A percentile compares a stretch with the other conserved stretches of the same genome.
phyloP scores from a whole-genome alignment of 129 eudicot genomes.

The Ambrosia artemisiifolia region DNA sequence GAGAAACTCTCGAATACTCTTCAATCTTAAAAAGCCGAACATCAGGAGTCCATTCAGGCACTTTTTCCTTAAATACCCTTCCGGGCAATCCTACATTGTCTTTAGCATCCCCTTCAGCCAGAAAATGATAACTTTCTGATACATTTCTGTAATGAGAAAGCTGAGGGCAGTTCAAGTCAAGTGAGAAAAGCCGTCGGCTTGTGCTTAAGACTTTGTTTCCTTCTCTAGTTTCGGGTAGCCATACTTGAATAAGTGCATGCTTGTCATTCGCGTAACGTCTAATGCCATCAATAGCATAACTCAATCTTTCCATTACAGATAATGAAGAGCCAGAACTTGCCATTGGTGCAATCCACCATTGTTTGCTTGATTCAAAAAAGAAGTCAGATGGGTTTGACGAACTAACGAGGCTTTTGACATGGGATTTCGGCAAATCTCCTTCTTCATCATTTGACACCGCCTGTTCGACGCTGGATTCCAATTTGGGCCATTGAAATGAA shows the following conservation, averaged over 20 bases:
- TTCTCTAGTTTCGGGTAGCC: constrained; percentile 67
- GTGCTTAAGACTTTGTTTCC: constrained; percentile 61
- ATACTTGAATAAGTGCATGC: constrained; percentile 70
- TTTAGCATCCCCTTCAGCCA: constrained; percentile 46
- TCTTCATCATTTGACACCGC: constrained; percentile 32
- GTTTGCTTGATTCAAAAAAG: constrained; percentile 39
- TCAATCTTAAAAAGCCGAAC: constrained; percentile 67
- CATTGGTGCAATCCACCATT: constrained; percentile 76
- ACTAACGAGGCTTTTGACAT: constrained; percentile 35
- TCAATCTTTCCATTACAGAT: constrained; percentile 67
- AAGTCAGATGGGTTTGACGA: constrained; percentile 35
- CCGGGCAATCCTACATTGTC: constrained; percentile 72
- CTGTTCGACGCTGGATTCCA: constrained; percentile 35
- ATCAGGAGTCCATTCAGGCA: constrained; percentile 96
- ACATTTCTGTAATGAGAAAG: constrained; percentile 68
- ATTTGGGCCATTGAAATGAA: constrained; percentile 54
- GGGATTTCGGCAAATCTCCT: constrained; percentile 36
- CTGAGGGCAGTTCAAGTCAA: constrained; percentile 57
- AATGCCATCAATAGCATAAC: constrained; percentile 55
- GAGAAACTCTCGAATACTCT: constrained; percentile 78
- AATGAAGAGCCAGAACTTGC: constrained; percentile 37
- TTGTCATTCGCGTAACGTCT: constrained; percentile 47
- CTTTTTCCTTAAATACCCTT: constrained; percentile 70
- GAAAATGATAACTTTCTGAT: constrained; percentile 54
- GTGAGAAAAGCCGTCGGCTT: constrained; percentile 59